A percentile compares a stretch with the other conserved stretches of the same genome.
These are phyloP conservation scores for Cucumis hystrix DNA, from an alignment of 306 rosid genomes.

Conservation along the genomic window DNA sequence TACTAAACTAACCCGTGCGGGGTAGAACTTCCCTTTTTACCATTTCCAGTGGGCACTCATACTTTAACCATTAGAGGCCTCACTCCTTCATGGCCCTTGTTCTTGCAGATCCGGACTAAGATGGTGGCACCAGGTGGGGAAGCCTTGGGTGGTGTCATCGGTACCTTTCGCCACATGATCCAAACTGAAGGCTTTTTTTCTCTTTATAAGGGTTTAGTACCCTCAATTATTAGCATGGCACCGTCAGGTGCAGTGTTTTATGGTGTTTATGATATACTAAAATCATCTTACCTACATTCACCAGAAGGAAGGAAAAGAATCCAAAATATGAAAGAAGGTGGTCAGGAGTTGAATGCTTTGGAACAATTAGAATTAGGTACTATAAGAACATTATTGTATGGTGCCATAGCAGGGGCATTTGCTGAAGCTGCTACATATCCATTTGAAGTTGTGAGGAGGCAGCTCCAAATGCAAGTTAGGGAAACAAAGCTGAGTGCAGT, in stretches of 20 bases:
- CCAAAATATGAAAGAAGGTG: constrained; percentile 44
- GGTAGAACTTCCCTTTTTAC: background rate
- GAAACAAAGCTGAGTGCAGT: constrained; percentile 52
- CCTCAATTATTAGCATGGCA: constrained; percentile 92
- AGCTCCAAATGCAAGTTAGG: constrained; percentile 84
- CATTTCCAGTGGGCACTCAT: background rate
- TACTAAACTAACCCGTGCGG: background rate
- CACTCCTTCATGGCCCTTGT: background rate
- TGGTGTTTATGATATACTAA: constrained; percentile 84
- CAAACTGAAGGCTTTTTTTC: constrained; percentile 86
- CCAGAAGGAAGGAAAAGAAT: constrained; percentile 79
- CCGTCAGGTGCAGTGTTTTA: constrained; percentile 96
- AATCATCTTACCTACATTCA: constrained; percentile 72
- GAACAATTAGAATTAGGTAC: constrained; percentile 93
- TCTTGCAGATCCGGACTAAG: constrained; percentile 69
- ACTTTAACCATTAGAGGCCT: background rate
- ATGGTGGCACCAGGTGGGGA: constrained; percentile 98
- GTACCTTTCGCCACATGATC: constrained; percentile 71
- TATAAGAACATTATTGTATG: constrained; percentile 55
- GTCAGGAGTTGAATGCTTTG: constrained; percentile 61
- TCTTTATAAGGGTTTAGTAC: constrained; percentile 88
- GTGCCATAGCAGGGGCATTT: constrained; percentile 88
- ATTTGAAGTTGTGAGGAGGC: constrained; percentile 92
- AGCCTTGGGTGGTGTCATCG: constrained; percentile 85
- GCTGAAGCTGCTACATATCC: constrained; percentile 96